Evolutionary conservation across 2,329 filamentous ascomycete species (phyloP).

Genomic region (Colletotrichum tanaceti): DNA sequence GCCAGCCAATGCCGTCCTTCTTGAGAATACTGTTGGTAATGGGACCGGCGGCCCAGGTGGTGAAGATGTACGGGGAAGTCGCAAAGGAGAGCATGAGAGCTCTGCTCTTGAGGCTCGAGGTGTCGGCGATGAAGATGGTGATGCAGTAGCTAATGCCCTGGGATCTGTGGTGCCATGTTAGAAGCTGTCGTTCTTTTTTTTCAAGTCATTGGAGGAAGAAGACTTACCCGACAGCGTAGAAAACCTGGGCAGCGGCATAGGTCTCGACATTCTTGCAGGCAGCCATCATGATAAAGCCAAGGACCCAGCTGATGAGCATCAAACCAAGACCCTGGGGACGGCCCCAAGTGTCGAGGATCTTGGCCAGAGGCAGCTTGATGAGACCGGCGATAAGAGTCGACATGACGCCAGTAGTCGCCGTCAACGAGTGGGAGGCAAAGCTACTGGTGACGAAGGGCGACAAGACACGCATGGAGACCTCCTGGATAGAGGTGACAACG

Average conservation of each 20-base stretch:
- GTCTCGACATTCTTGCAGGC: constrained; percentile 68
- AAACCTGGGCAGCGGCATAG: constrained; percentile 73
- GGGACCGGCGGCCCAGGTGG: constrained; percentile 72
- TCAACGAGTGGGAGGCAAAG: constrained; percentile 65
- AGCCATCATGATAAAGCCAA: constrained; percentile 74
- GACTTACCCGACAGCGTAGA: constrained; percentile 70
- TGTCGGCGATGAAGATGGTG: constrained; percentile 74
- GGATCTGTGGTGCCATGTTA: constrained; percentile 44
- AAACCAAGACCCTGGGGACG: constrained; percentile 71
- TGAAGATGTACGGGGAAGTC: constrained; percentile 73
- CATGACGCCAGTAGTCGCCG: constrained; percentile 65
- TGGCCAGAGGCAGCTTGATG: constrained; percentile 74
- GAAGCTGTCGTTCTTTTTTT: no score
- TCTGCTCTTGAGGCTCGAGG: constrained; percentile 73
- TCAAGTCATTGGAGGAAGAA: not conserved
- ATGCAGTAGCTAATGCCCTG: constrained; percentile 56
- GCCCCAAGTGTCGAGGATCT: constrained; percentile 75
- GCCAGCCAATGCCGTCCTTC: constrained; percentile 63
- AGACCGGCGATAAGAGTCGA: constrained; percentile 67
- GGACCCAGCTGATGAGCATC: constrained; percentile 61
- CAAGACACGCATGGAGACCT: constrained; percentile 54
- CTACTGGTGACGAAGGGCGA: constrained; percentile 61
- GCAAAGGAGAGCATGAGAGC: constrained; percentile 73
- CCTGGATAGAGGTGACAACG: constrained; percentile 53
- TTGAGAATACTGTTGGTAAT: constrained; percentile 64